Percentiles rank a stretch among this genome's conserved stretches.
phyloP scores from a whole-genome alignment of 805 yeast genomes.

The Ogataea angusta region DNA sequence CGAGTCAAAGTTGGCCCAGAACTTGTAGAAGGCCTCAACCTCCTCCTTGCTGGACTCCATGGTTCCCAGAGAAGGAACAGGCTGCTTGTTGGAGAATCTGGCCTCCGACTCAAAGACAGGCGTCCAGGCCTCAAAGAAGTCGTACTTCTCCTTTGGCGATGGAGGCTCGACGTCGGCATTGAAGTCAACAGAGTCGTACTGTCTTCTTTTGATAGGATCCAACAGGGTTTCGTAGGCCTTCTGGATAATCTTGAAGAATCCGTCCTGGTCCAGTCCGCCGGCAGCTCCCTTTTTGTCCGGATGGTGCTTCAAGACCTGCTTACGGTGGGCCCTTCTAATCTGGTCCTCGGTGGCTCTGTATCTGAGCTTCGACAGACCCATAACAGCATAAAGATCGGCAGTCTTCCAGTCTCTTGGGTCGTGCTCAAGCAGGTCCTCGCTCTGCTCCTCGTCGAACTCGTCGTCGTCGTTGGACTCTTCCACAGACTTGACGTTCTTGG shows the following conservation, averaged over 20 bases:
- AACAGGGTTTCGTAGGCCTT: slow-evolving; percentile 89
- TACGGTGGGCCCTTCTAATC: slow-evolving; percentile 94
- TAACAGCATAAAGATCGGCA: slow-evolving; percentile 93
- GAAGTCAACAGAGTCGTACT: slow-evolving; percentile 93
- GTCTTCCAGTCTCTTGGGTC: slow-evolving; percentile 99
- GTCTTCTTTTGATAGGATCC: slow-evolving; percentile 84
- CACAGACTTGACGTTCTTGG: slow-evolving; percentile 68
- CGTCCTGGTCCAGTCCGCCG: slow-evolving; percentile 89
- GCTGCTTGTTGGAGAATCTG: slow-evolving; percentile 88
- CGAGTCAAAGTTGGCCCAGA: slow-evolving; percentile 92
- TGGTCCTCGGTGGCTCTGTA: slow-evolving; percentile 89
- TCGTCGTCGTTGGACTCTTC: slow-evolving; percentile 63
- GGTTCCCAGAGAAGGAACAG: slow-evolving; percentile 81
- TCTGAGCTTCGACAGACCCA: slow-evolving; percentile 90
- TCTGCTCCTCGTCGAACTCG: slow-evolving; percentile 72
- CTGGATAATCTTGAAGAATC: slow-evolving; percentile 96
- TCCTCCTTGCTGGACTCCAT: slow-evolving; percentile 66
- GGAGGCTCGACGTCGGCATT: slow-evolving; percentile 85
- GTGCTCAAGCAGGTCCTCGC: slow-evolving; percentile 67
- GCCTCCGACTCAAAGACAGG: slow-evolving; percentile 89
- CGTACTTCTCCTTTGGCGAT: slow-evolving; percentile 47
- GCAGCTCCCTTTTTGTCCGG: slow-evolving; percentile 96
- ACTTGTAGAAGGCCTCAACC: slow-evolving; percentile 83
- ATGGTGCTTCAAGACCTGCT: slow-evolving; percentile 93
- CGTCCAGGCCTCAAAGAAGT: slow-evolving; percentile 88